Evolutionary conservation across 2,329 filamentous ascomycete genomes (phyloP).

Genomic region (Penicillium sp.): DNA sequence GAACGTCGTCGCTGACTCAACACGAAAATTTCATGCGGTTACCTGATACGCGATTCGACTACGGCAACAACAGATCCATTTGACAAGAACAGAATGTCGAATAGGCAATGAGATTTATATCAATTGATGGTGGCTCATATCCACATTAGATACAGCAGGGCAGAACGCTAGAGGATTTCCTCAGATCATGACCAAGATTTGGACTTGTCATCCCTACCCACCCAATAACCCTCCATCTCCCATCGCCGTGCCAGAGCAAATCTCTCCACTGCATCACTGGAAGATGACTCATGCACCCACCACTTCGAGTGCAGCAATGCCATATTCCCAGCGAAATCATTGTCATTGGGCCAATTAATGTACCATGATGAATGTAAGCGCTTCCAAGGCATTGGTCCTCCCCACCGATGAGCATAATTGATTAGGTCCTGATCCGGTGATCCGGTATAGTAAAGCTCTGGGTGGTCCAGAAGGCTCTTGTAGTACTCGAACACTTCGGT

Average conservation of each 20-base stretch:
- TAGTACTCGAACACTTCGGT: conserved; percentile 40
- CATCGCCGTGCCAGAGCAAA: conserved; percentile 5
- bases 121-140: too few species aligned
- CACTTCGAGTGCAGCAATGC: conserved; percentile 8
- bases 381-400: conserved; percentile 45
- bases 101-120: not conserved
- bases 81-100: not conserved
- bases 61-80: not conserved
- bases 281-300: not conserved
- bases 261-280: not conserved
- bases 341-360: conserved; percentile 4
- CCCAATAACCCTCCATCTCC: conserved; percentile 13
- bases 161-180: too few species aligned
- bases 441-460: conserved; percentile 38
- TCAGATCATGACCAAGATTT: not conserved
- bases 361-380: conserved; percentile 41
- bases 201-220: not conserved
- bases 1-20: too few species aligned
- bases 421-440: conserved; percentile 46
- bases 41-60: not conserved
- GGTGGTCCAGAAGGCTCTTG: conserved; percentile 34
- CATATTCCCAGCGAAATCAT: conserved; percentile 3
- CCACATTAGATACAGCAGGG: not conserved
- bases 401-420: conserved; percentile 45
- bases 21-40: too few species aligned